These are phyloP conservation scores for Capillidium rhysosporum DNA, from an alignment of 371 early-diverging fungal species.

Conservation along the genomic window DNA sequence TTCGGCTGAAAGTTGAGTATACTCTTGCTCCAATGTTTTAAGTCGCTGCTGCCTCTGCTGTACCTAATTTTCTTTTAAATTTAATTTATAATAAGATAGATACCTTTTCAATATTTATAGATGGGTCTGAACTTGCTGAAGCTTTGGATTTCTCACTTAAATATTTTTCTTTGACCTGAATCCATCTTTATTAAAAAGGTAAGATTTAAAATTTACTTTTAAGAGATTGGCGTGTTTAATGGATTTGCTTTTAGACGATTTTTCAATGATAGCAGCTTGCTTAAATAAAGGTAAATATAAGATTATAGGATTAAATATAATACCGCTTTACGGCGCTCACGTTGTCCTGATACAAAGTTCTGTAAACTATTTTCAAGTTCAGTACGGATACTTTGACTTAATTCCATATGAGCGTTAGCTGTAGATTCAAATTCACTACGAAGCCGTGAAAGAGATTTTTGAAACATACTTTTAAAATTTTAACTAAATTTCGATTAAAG, in stretches of 20 bases:
- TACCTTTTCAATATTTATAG: slow-evolving; percentile 10
- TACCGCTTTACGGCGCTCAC: slow-evolving; percentile 45
- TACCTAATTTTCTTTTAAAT: slow-evolving; percentile 1
- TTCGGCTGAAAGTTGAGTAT: slow-evolving; percentile 17
- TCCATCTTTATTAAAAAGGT: not conserved
- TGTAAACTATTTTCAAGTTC: slow-evolving; percentile 48
- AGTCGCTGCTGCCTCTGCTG: slow-evolving; percentile 12
- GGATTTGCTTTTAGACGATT: slow-evolving; percentile 18
- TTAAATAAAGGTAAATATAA: slow-evolving; percentile 4
- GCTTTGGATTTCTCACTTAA: slow-evolving; percentile 19
- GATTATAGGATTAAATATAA: not conserved
- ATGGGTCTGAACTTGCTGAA: slow-evolving; percentile 5
- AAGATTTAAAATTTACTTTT: slow-evolving; percentile 1
- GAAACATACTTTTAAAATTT: slow-evolving; percentile 25
- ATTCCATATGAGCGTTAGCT: slow-evolving; percentile 51
- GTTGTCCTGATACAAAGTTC: slow-evolving; percentile 63
- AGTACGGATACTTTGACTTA: slow-evolving; percentile 53
- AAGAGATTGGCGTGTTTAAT: slow-evolving; percentile 7
- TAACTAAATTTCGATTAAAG: not conserved
- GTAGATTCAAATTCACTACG: slow-evolving; percentile 57
- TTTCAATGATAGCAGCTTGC: slow-evolving; percentile 29
- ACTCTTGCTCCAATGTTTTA: slow-evolving; percentile 19
- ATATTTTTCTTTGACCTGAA: slow-evolving; percentile 21
- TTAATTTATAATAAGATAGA: not conserved
- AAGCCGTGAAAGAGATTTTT: slow-evolving; percentile 39